Conservation (phyloP, 2,329 filamentous ascomycete genomes). For the Parasarocladium wereldwijsianum region DNA sequence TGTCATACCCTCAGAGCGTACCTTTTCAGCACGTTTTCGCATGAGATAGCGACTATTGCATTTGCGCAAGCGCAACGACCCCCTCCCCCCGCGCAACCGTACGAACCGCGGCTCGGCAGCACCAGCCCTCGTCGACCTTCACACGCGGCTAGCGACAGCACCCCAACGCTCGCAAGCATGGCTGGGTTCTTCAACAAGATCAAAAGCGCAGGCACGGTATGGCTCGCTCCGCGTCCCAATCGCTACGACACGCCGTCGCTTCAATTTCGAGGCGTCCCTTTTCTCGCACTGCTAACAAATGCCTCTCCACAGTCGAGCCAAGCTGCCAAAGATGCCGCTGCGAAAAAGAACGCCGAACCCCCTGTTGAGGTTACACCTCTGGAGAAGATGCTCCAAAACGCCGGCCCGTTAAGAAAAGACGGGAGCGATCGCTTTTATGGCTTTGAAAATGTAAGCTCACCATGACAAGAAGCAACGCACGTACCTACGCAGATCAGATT, state of each 20-base stretch:
- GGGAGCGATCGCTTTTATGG: slow-evolving; percentile 98
- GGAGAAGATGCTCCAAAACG: slow-evolving; percentile 65
- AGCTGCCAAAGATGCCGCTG: slow-evolving; percentile 28
- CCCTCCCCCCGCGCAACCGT: too few relatives aligned
- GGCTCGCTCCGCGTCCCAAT: slow-evolving; percentile 15
- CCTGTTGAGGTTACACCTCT: slow-evolving; percentile 45
- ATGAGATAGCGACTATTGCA: too few relatives aligned
- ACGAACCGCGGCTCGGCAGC: too few relatives aligned
- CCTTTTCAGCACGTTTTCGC: too few relatives aligned
- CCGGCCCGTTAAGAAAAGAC: slow-evolving; percentile 67
- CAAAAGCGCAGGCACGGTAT: slow-evolving; percentile 38
- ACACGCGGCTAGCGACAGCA: too few relatives aligned
- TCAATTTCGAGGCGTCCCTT: slow-evolving; percentile 4
- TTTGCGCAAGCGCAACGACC: too few relatives aligned
- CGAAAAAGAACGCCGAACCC: slow-evolving; percentile 41
- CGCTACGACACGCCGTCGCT: slow-evolving; percentile 2
- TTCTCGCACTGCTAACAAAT: slow-evolving; percentile 16
- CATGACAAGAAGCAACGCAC: too few relatives aligned
- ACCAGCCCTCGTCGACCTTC: too few relatives aligned
- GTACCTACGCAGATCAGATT: too few relatives aligned
- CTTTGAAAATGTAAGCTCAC: slow-evolving; percentile 90
- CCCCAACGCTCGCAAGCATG: slow-evolving; percentile 22
- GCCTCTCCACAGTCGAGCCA: slow-evolving; percentile 22
- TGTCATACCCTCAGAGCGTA: too few relatives aligned
- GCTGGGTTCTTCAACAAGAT: slow-evolving; percentile 45